These are phyloP conservation scores for Ophiosphaerella narmari DNA, from an alignment of 2,329 filamentous ascomycete genomes.

Conservation along the genomic window DNA sequence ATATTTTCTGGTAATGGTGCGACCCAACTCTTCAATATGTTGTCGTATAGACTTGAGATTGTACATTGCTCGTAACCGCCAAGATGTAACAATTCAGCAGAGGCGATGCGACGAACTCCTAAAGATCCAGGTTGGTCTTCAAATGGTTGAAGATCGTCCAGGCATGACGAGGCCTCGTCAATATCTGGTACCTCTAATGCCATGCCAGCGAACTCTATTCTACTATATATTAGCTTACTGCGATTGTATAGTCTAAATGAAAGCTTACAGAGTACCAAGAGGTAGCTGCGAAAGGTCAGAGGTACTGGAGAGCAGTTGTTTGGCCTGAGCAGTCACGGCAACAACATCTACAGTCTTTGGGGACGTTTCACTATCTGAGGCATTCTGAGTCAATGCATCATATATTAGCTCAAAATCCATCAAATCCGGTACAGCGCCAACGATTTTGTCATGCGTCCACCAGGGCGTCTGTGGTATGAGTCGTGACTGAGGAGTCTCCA, in stretches of 20 bases:
- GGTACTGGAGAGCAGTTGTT: conserved; percentile 14
- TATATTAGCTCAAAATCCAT: conserved; percentile 19
- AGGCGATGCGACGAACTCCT: conserved; percentile 23
- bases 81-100: conserved; percentile 17
- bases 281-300: conserved; percentile 5
- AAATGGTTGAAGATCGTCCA: conserved; percentile 23
- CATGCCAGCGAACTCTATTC: conserved; percentile 25
- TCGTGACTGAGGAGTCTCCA: conserved; percentile 13
- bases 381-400: conserved; percentile 11
- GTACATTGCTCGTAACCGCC: conserved; percentile 11
- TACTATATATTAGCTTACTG: conserved; percentile 11
- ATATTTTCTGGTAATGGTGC: conserved; percentile 32
- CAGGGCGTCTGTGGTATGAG: conserved; percentile 8
- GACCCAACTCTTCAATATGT: conserved; percentile 38
- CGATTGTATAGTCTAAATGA: no score
- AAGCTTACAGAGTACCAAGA: conserved; percentile 31
- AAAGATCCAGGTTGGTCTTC: conserved; percentile 1
- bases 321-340: conserved; percentile 15
- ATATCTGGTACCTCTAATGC: conserved; percentile 32
- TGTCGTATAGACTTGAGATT: conserved; percentile 36
- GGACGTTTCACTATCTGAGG: background rate
- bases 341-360: conserved; percentile 14
- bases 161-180: conserved; percentile 31
- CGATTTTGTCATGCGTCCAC: background rate
- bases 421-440: background rate